Conservation (phyloP, 2,329 filamentous ascomycete genomes). For the Gnomoniopsis smithogilvyi region DNA sequence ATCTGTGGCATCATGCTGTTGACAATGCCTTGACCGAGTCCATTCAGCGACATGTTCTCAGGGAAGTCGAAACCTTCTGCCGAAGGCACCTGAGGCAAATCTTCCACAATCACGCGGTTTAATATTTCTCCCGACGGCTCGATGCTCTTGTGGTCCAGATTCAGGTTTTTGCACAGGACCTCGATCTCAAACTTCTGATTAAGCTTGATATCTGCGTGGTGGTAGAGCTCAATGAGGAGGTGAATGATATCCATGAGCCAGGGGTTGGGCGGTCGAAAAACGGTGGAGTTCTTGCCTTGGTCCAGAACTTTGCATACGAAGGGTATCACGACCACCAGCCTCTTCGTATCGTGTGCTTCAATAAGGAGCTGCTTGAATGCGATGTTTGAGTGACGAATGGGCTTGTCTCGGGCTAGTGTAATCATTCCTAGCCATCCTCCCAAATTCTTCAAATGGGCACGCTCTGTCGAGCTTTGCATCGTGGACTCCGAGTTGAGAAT, state of each 20-base stretch:
- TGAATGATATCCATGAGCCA: slow-evolving; percentile 97
- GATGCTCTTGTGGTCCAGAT: slow-evolving; percentile 88
- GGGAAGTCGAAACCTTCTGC: slow-evolving; percentile 75
- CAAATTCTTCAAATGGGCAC: slow-evolving; percentile 87
- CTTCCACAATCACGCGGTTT: slow-evolving; percentile 65
- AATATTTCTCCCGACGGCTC: slow-evolving; percentile 84
- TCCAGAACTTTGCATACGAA: slow-evolving; percentile 96
- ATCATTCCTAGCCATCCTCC: slow-evolving; percentile 91
- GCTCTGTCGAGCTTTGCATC: slow-evolving; percentile 78
- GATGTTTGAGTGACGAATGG: slow-evolving; percentile 94
- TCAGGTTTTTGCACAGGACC: slow-evolving; percentile 88
- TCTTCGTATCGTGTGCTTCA: slow-evolving; percentile 89
- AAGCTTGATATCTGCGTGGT: slow-evolving; percentile 87
- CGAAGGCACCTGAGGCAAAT: slow-evolving; percentile 55
- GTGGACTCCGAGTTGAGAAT: slow-evolving; percentile 90
- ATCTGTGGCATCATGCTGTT: slow-evolving; percentile 74
- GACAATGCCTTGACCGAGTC: slow-evolving; percentile 64
- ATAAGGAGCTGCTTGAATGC: slow-evolving; percentile 95
- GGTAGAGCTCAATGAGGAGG: slow-evolving; percentile 88
- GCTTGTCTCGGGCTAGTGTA: slow-evolving; percentile 89
- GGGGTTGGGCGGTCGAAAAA: slow-evolving; percentile 93
- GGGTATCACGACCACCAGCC: slow-evolving; percentile 87
- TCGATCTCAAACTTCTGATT: slow-evolving; percentile 99
- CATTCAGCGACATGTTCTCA: slow-evolving; percentile 76
- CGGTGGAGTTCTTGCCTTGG: slow-evolving; percentile 78